A percentile compares a stretch with the other conserved stretches of the same genome.
These are phyloP conservation scores for Helenozyma rhizophorensis DNA, from an alignment of 805 yeast genomes.

Conservation along the genomic window DNA sequence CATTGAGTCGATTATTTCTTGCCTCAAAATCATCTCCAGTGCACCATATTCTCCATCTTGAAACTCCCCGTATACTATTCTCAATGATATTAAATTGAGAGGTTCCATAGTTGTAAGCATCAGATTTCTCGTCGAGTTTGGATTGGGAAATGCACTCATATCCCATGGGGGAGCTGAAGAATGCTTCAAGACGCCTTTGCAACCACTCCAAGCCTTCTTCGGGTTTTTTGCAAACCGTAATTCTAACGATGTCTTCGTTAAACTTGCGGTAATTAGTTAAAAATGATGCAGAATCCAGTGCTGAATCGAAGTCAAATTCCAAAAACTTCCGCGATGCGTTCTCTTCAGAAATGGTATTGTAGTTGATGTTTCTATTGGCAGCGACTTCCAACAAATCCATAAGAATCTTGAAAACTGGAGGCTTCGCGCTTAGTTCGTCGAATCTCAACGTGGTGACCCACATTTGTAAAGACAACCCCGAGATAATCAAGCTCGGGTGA, in stretches of 20 bases:
- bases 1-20: constrained; percentile 47
- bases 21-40: constrained; percentile 49
- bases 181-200: constrained; percentile 63
- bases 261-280: constrained; percentile 75
- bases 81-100: constrained; percentile 85
- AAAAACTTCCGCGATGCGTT: constrained; percentile 61
- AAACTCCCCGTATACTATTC: constrained; percentile 84
- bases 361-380: constrained; percentile 74
- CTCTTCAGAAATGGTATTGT: constrained; percentile 62
- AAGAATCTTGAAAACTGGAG: constrained; percentile 50
- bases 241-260: constrained; percentile 86
- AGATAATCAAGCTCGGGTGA: constrained; percentile 82
- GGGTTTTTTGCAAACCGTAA: constrained; percentile 82
- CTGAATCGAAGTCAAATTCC: constrained; percentile 84
- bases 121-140: constrained; percentile 51
- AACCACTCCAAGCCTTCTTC: constrained; percentile 80
- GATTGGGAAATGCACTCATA: constrained; percentile 53
- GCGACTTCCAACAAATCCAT: constrained; percentile 71
- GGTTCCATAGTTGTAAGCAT: constrained; percentile 70
- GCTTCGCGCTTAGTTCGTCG: constrained; percentile 63
- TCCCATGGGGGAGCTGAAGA: constrained; percentile 71
- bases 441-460: constrained; percentile 89
- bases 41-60: constrained; percentile 96
- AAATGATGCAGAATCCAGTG: constrained; percentile 73
- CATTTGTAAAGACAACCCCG: constrained; percentile 86